phyloP scores from a whole-genome alignment of 768 basidiomycete species.

The Lentinula boryana region DNA sequence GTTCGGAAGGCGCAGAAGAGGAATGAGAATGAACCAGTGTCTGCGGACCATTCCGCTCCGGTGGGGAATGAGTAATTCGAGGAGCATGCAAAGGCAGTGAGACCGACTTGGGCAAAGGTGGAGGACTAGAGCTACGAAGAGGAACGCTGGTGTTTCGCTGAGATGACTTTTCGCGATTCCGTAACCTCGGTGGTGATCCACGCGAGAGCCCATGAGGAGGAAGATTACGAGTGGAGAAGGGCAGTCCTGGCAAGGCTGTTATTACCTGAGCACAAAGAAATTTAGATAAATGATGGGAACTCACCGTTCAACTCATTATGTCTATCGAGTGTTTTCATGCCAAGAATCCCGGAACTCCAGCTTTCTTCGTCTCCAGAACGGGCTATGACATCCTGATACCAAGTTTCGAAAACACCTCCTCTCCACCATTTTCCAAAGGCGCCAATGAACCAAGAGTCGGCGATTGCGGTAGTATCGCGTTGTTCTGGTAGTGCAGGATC shows the following conservation, averaged over 20 bases:
- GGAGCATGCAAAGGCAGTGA: conserved; percentile 72
- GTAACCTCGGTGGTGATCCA: conserved; percentile 49
- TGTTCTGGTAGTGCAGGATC: conserved; percentile 20
- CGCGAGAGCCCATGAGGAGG: conserved; percentile 34
- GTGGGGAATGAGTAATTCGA: conserved; percentile 28
- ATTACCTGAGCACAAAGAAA: conserved; percentile 6
- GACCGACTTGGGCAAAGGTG: conserved; percentile 78
- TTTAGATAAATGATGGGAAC: conserved; percentile 12
- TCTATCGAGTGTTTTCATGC: conserved; percentile 67
- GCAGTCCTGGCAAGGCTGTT: conserved; percentile 32
- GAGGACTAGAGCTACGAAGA: conserved; percentile 67
- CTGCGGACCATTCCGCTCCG: conserved; percentile 24
- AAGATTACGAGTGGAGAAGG: conserved; percentile 43
- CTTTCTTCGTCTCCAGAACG: conserved; percentile 64
- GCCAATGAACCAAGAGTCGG: conserved; percentile 86
- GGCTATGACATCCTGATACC: conserved; percentile 66
- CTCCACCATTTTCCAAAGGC: conserved; percentile 91
- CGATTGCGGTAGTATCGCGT: conserved; percentile 44
- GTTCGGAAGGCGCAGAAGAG: background rate
- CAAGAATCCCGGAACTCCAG: conserved; percentile 73
- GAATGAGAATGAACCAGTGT: conserved; percentile 19
- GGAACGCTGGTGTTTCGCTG: conserved; percentile 31
- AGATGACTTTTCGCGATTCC: conserved; percentile 52
- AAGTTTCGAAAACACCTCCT: conserved; percentile 74
- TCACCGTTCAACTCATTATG: conserved; percentile 64